Conservation (phyloP, 441 rosid genomes). For the Brassica balearica region DNA sequence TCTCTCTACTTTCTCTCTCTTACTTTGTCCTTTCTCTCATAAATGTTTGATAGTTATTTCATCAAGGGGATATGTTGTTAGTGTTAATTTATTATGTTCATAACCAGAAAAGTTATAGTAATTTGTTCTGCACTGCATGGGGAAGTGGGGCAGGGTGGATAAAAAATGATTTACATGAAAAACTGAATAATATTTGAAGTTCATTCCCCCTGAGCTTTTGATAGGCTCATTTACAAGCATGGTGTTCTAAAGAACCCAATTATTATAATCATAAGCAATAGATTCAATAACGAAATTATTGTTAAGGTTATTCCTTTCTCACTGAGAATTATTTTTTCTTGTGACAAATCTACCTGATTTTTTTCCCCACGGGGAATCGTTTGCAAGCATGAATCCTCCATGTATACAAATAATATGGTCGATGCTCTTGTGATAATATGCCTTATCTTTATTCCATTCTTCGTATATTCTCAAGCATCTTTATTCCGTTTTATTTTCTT, state of each 20-base stretch:
- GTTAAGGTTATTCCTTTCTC: slow-evolving; percentile 17
- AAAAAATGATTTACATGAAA: slow-evolving; percentile 68
- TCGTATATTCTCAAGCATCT: background rate
- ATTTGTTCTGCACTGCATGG: slow-evolving; percentile 60
- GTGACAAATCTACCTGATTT: background rate
- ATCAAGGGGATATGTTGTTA: too few species aligned
- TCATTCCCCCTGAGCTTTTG: slow-evolving; percentile 70
- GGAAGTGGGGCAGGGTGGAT: slow-evolving; percentile 54
- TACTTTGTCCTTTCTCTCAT: too few species aligned
- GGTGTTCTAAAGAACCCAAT: slow-evolving; percentile 19
- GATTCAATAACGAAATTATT: slow-evolving; percentile 6
- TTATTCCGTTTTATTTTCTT: slow-evolving; percentile 10
- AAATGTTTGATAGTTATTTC: too few species aligned
- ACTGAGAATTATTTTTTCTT: background rate
- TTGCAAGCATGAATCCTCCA: slow-evolving; percentile 33
- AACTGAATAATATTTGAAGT: slow-evolving; percentile 49
- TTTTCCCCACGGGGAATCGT: slow-evolving; percentile 16
- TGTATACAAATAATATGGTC: slow-evolving; percentile 27
- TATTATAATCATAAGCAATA: background rate
- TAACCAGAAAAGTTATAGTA: background rate
- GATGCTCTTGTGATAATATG: slow-evolving; percentile 10
- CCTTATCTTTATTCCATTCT: slow-evolving; percentile 1
- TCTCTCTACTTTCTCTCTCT: too few species aligned
- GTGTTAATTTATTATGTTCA: background rate
- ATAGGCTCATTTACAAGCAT: slow-evolving; percentile 44